These are phyloP conservation scores for Malassezia brasiliensis DNA, from an alignment of 1,284 basidiomycete genomes.

Conservation along the genomic window DNA sequence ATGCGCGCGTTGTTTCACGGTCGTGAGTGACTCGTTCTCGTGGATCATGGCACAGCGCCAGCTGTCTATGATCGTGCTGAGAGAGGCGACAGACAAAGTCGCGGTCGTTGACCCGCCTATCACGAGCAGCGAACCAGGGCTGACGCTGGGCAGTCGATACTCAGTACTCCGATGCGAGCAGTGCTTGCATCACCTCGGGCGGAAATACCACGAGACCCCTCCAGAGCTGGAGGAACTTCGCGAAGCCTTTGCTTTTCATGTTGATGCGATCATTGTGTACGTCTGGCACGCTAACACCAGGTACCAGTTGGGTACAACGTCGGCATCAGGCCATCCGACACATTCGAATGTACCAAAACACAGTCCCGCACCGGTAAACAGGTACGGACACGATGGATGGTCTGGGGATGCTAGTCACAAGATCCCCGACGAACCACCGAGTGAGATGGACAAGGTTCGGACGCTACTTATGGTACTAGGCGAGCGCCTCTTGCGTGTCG, in stretches of 20 bases:
- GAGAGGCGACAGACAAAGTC: conserved; percentile 21
- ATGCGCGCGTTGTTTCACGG: conserved; percentile 21
- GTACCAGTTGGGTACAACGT: neutral
- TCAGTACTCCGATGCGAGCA: conserved; percentile 20
- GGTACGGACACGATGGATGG: no score
- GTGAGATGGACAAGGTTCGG: conserved; percentile 12
- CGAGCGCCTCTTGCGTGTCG: conserved; percentile 17
- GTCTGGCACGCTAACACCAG: neutral
- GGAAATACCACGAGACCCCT: conserved; percentile 27
- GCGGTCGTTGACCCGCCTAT: neutral
- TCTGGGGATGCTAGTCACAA: neutral
- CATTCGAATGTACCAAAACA: neutral
- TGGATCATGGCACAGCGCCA: conserved; percentile 25
- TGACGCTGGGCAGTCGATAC: conserved; percentile 24
- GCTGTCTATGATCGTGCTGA: conserved; percentile 28
- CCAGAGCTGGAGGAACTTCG: conserved; percentile 22
- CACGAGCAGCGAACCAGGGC: conserved; percentile 20
- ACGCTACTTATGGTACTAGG: conserved; percentile 20
- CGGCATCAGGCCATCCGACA: neutral
- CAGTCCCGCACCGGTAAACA: no score
- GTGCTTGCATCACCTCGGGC: conserved; percentile 19
- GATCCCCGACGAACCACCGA: neutral
- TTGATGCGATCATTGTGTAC: conserved; percentile 18
- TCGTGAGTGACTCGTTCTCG: conserved; percentile 25
- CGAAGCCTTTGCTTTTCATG: conserved; percentile 22